phyloP scores from a whole-genome alignment of 176 grass and related monocot genomes.

The Tillandsia leiboldiana region DNA sequence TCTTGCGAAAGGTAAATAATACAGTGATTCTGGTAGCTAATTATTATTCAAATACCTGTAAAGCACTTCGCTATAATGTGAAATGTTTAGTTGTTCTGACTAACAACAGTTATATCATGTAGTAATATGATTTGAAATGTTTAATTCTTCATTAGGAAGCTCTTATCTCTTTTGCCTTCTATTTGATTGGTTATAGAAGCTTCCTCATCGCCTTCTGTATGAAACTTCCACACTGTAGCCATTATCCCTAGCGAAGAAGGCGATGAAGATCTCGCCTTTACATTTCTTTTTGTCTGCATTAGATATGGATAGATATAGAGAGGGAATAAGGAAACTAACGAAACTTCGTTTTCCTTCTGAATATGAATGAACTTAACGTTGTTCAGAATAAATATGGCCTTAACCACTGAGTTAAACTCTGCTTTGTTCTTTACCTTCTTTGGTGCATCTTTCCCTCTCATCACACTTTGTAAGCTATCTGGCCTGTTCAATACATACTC shows the following conservation, averaged over 20 bases:
- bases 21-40: too few species aligned
- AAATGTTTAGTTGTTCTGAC: too few species aligned
- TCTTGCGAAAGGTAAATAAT: too few species aligned
- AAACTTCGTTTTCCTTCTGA: not conserved
- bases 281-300: constrained; percentile 7
- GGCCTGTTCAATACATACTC: constrained; percentile 1
- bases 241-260: not conserved
- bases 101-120: too few species aligned
- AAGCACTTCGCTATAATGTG: too few species aligned
- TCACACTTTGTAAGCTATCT: constrained; percentile 9
- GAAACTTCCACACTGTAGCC: constrained; percentile 17
- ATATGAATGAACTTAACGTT: not conserved
- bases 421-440: constrained; percentile 3
- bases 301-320: not conserved
- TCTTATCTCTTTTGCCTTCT: not conserved
- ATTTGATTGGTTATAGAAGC: not conserved
- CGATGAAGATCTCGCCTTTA: not conserved
- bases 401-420: not conserved
- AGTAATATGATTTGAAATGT: too few species aligned
- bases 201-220: constrained; percentile 7
- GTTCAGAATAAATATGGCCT: not conserved
- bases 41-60: too few species aligned
- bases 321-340: not conserved
- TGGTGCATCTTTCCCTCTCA: not conserved
- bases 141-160: not conserved